Base-by-base conservation (phyloP, 129 eudicot genomes). In the Rutidosis leptorrhynchoides region DNA sequence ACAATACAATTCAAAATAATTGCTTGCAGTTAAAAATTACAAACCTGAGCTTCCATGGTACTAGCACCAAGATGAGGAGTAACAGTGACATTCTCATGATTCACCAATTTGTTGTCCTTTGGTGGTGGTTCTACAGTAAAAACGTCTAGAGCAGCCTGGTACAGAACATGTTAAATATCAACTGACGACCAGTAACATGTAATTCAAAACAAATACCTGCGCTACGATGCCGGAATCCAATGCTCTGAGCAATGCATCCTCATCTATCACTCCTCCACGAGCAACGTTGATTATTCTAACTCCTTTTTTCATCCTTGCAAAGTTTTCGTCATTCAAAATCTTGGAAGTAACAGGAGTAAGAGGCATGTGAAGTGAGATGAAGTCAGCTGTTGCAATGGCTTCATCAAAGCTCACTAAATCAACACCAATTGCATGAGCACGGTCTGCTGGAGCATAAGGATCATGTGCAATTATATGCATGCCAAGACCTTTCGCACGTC, bases 41-140 rank as follows among this genome's bases (percentile, higher is more conserved):
- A 74, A 55, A 85, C 97, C 97, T 87, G 96, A 58, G 97, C 97
- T 83, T 91, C 97, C 78, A 74, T 79, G 15, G 97, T 91, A 76
- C 96, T 87, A 70, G 97, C 97, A 77, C 97, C 97, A 40, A 91
- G 90, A 83, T 87, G 96, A 69, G 97, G 97, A 30, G 97, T 91
- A 23, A 79, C 96, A 64, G 87, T 91, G 21, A 87, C 96, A 17
- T 82, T 87, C 74, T 83, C 93, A 73, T 87, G 87, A 69, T 73
- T 84, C 27, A 90, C 78, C 77, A 90, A 77, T 76, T 81, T 84
- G 92, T 79, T 87, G 52, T 90, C 93, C 79, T 87, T 75, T 7
- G 93, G 78, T 56, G 97, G 95, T 42, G 97, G 95, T 79, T 87
- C 97, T 66, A 66, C 74, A 16, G 97, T 81, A 73, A 90, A 90